phyloP scores from a whole-genome alignment of 768 basidiomycete species.

The Neoboletus brunneissimus region DNA sequence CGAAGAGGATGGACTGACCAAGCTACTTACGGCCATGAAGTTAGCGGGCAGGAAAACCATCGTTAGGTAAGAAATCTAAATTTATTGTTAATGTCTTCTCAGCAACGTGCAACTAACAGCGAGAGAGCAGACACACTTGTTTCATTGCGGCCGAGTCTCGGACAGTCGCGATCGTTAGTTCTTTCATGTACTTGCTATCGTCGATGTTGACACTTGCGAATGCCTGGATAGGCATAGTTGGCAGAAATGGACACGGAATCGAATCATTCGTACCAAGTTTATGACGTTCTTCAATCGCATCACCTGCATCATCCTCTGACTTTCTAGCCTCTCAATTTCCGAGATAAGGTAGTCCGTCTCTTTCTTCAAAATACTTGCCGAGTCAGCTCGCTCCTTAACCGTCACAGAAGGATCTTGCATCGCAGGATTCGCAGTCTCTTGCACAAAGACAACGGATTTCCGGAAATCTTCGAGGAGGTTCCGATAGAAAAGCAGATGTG shows the following conservation, averaged over 20 bases:
- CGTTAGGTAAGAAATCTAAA: conserved; percentile 46
- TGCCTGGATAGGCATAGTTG: conserved; percentile 36
- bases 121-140: conserved; percentile 26
- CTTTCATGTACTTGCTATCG: conserved; percentile 51
- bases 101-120: conserved; percentile 19
- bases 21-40: conserved; percentile 35
- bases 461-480: conserved; percentile 52
- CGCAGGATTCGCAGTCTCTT: conserved; percentile 47
- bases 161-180: conserved; percentile 46
- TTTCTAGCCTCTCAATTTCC: conserved; percentile 50
- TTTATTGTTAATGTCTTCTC: not conserved
- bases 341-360: conserved; percentile 48
- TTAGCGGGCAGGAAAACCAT: conserved; percentile 61
- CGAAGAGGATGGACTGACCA: not conserved
- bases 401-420: conserved; percentile 32
- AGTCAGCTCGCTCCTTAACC: conserved; percentile 12
- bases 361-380: conserved; percentile 37
- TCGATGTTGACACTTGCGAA: conserved; percentile 58
- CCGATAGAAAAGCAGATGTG: conserved; percentile 55
- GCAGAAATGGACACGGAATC: not conserved
- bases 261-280: conserved; percentile 25
- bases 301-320: conserved; percentile 29
- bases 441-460: conserved; percentile 50
- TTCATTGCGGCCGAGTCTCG: conserved; percentile 42
- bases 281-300: conserved; percentile 34